Base-by-base conservation (phyloP, 345 rosid genomes). In the Melastoma malabathricum region DNA sequence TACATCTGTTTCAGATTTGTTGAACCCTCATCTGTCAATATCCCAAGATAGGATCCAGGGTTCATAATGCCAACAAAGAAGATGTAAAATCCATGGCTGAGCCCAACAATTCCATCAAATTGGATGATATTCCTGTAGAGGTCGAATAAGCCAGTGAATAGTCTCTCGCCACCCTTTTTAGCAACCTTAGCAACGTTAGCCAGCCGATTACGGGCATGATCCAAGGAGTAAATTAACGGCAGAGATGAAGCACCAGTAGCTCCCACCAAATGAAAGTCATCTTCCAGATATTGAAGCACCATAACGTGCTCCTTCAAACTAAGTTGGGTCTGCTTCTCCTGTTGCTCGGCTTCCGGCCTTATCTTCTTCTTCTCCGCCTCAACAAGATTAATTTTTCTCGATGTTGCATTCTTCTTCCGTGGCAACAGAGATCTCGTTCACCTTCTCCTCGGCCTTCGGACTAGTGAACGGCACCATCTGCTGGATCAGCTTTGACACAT, bases 1-100 rank as follows among this genome's bases (percentile, higher is more conserved):
- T 92, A 96, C 98, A 92, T 92, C 73, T 82, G 89, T 71, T 92
- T 96, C 75, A 92, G 71, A 55, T 87, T 92, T 3, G 98, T 92
- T 1, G 98, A 96, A 2, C 98, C 98, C 48, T 92, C 98, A 64
- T 87, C 87, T 22, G 98, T 96, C 84, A 64, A 79, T 77, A 79
- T 46, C 46, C 84, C 86, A 52, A 80, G 74, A 69, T 80, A 80
- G 31, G 74, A 76, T 18, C 84, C 84, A 3, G 53, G 64, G 43
- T 60, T 46, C 25, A 60, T 57, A 15, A 52, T 47, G 58, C 64
- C 64, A 4, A 60, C 43, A 1, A 45, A 52, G 4, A 82, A 76
- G 47, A 76, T 50, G 48, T 59, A 74, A 61, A 80, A 76, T 47
- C 86, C 86, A 46, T 82, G 78, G 16, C 76, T 76, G 15, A 80